Evolutionary conservation across 2,329 filamentous ascomycete species (phyloP).

Genomic region (Aspergillus sclerotialis): DNA sequence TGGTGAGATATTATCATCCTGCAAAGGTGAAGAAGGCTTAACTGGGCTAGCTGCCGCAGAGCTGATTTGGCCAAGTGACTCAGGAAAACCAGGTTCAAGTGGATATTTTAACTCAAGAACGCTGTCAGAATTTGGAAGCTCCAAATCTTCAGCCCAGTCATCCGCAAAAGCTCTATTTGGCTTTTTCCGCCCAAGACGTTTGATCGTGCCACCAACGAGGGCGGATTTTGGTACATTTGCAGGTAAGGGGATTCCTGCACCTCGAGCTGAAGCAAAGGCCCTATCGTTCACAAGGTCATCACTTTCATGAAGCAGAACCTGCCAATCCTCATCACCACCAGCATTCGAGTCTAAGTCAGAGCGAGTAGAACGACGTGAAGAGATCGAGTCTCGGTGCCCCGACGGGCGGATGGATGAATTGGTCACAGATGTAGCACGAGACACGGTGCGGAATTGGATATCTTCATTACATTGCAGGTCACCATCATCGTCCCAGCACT

Average conservation of each 20-base stretch:
- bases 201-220: constrained; percentile 86
- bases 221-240: constrained; percentile 81
- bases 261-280: constrained; percentile 79
- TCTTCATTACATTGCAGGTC: constrained; percentile 43
- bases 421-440: constrained; percentile 39
- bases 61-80: constrained; percentile 61
- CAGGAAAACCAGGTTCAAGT: constrained; percentile 57
- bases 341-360: constrained; percentile 72
- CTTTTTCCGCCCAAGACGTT: constrained; percentile 71
- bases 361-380: constrained; percentile 72
- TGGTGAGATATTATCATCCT: constrained; percentile 29
- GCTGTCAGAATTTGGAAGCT: constrained; percentile 54
- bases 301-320: constrained; percentile 75
- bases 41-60: constrained; percentile 33
- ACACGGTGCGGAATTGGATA: constrained; percentile 38
- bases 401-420: constrained; percentile 37
- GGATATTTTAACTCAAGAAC: constrained; percentile 59
- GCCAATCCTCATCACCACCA: constrained; percentile 75
- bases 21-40: constrained; percentile 23
- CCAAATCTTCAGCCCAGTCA: constrained; percentile 75
- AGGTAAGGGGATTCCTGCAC: constrained; percentile 86
- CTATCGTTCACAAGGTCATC: constrained; percentile 78
- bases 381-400: constrained; percentile 64
- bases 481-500: constrained; percentile 45
- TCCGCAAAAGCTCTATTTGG: constrained; percentile 67